Conservation (phyloP, 192 early-diverging fungal genomes). For the Chytriomyces hyalinus region DNA sequence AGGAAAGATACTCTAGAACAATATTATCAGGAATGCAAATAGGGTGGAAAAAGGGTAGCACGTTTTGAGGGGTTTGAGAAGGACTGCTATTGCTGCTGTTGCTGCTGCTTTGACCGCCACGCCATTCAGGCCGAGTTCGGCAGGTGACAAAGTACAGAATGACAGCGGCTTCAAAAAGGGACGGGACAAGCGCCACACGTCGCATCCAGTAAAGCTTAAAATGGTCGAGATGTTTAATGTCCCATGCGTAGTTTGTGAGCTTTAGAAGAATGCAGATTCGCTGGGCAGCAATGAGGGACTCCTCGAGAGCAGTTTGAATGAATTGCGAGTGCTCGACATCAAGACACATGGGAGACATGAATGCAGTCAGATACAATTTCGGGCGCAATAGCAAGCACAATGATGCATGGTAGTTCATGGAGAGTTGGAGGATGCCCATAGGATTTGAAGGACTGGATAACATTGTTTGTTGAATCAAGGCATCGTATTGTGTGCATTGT, state of each 20-base stretch:
- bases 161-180: conserved; percentile 20
- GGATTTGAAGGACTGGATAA: neutral
- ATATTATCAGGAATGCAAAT: too few species aligned
- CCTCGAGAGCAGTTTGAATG: neutral
- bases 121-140: neutral
- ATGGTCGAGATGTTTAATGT: neutral
- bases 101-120: neutral
- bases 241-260: neutral
- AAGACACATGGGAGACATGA: neutral
- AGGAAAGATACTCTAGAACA: neutral
- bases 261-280: neutral
- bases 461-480: neutral
- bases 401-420: neutral
- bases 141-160: conserved; percentile 15
- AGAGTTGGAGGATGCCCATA: conserved; percentile 1
- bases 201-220: conserved; percentile 3
- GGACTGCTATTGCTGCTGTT: neutral
- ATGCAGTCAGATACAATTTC: conserved; percentile 5
- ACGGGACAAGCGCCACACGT: neutral
- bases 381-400: conserved; percentile 10
- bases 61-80: too few species aligned
- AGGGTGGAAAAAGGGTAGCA: too few species aligned
- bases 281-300: neutral
- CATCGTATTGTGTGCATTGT: neutral
- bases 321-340: neutral